Conservation (phyloP, 2,329 filamentous ascomycete species). For the Neonectria sp. region DNA sequence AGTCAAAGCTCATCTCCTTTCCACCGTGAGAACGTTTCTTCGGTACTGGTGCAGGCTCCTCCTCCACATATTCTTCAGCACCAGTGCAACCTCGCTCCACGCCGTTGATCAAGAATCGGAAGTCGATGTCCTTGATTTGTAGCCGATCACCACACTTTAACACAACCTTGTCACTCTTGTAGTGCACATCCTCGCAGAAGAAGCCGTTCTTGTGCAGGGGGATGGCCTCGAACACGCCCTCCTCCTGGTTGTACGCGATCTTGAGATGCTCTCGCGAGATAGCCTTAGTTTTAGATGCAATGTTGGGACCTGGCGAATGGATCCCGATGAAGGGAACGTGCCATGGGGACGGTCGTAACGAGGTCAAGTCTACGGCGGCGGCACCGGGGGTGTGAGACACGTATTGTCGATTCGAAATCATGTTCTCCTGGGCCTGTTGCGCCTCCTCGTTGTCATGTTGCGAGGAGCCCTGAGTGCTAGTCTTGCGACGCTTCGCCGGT, state of each 20-base stretch:
- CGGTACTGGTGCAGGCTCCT: constrained; percentile 56
- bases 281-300: constrained; percentile 75
- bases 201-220: constrained; percentile 77
- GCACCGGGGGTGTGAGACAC: constrained; percentile 73
- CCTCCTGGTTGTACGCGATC: constrained; percentile 77
- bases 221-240: constrained; percentile 75
- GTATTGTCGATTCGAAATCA: constrained; percentile 72
- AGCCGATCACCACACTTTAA: constrained; percentile 77
- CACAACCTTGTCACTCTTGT: constrained; percentile 68
- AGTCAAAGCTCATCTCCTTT: constrained; percentile 82
- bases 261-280: constrained; percentile 83
- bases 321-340: constrained; percentile 79
- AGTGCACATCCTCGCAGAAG: constrained; percentile 74
- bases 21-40: constrained; percentile 69
- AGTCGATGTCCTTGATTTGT: constrained; percentile 79
- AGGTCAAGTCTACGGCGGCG: constrained; percentile 71
- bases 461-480: constrained; percentile 60
- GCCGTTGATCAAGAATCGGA: constrained; percentile 78
- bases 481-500: constrained; percentile 64
- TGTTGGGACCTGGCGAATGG: constrained; percentile 76
- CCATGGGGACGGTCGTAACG: constrained; percentile 72
- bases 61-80: constrained; percentile 69
- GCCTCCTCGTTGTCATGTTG: constrained; percentile 60
- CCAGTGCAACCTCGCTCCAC: constrained; percentile 71
- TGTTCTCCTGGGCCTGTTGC: constrained; percentile 56